Percentiles rank a stretch among this genome's conserved stretches.
Evolutionary conservation across 371 early-diverging fungal genomes (phyloP).

Genomic region (Mucor plumbeus): DNA sequence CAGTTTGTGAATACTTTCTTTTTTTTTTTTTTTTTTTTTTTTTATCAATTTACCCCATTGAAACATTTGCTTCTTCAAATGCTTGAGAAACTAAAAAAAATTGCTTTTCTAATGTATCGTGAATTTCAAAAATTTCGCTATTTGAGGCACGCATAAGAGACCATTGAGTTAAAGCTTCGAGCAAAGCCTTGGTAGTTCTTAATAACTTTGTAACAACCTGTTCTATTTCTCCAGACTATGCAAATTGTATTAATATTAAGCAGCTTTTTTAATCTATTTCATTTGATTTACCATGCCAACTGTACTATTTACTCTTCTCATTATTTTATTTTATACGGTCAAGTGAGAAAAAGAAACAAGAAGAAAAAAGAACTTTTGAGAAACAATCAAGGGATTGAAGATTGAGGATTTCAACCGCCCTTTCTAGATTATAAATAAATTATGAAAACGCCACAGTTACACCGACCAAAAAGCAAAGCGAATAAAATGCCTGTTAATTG

Average conservation of each 20-base stretch:
- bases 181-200: conserved; percentile 61
- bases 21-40: too few species aligned
- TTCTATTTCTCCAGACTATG: conserved; percentile 60
- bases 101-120: conserved; percentile 60
- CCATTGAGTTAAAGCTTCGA: conserved; percentile 68
- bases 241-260: not conserved
- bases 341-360: not conserved
- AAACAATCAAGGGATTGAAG: conserved; percentile 2
- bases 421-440: not conserved
- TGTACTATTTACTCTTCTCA: conserved; percentile 29
- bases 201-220: conserved; percentile 65
- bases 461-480: not conserved
- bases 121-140: conserved; percentile 60
- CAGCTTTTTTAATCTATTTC: not conserved
- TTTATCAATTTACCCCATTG: conserved; percentile 52
- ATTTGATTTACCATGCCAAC: conserved; percentile 24
- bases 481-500: not conserved
- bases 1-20: too few species aligned
- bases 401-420: not conserved
- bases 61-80: conserved; percentile 59
- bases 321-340: not conserved
- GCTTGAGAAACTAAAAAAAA: conserved; percentile 61
- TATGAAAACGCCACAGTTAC: conserved; percentile 3
- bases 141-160: conserved; percentile 51
- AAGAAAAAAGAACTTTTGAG: not conserved